Conservation (phyloP, 495 filamentous ascomycete genomes). For the Oleoguttula mirabilis region DNA sequence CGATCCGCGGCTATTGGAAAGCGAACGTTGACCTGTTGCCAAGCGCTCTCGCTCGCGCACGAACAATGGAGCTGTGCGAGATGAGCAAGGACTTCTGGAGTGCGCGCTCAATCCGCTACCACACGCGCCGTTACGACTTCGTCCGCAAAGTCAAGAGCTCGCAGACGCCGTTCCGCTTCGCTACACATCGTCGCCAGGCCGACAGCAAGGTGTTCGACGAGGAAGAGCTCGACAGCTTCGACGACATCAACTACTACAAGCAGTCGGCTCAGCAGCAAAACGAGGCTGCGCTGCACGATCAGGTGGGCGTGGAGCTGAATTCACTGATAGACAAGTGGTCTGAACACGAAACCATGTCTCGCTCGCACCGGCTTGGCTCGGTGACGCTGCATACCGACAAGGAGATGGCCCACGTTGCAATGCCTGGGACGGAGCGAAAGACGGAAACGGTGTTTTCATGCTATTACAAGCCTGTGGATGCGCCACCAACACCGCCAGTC, state of each 20-base stretch:
- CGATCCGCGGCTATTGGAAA: slow-evolving; percentile 10
- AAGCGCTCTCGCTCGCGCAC: neutral
- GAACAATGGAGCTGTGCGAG: slow-evolving; percentile 9
- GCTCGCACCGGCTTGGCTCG: too few relatives aligned
- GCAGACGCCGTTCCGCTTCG: slow-evolving; percentile 13
- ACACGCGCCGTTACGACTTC: slow-evolving; percentile 13
- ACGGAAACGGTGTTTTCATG: slow-evolving; percentile 6
- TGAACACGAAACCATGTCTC: neutral
- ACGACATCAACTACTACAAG: slow-evolving; percentile 5
- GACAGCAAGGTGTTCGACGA: neutral
- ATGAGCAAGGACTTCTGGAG: slow-evolving; percentile 17
- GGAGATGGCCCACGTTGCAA: neutral
- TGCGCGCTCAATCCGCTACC: slow-evolving; percentile 7
- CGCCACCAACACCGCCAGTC: too few relatives aligned
- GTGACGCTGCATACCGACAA: too few relatives aligned
- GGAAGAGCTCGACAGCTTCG: slow-evolving; percentile 16
- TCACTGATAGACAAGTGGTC: neutral
- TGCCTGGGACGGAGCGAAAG: slow-evolving; percentile 1
- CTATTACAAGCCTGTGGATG: slow-evolving; percentile 9
- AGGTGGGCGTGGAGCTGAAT: neutral
- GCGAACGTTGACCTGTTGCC: slow-evolving; percentile 7
- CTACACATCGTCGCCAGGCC: slow-evolving; percentile 4
- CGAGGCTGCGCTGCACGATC: neutral
- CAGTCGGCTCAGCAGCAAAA: neutral
- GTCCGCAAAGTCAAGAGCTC: slow-evolving; percentile 13